Percentiles rank a stretch among this genome's conserved stretches.
phyloP scores from a whole-genome alignment of 352 stramenopile species.

The Pythium plurisporium region DNA sequence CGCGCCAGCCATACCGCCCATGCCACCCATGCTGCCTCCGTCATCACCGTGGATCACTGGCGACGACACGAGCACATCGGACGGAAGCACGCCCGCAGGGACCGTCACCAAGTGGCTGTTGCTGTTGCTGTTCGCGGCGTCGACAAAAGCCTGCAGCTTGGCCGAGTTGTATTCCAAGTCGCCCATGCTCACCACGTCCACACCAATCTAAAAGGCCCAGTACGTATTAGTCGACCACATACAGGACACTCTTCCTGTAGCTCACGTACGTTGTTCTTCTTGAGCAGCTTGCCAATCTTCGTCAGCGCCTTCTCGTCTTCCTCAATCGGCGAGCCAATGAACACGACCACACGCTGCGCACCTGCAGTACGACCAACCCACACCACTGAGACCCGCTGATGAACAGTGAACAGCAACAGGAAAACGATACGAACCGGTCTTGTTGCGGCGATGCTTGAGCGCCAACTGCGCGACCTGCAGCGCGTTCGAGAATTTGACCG shows the following conservation, averaged over 20 bases:
- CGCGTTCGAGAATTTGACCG: slow-evolving; percentile 92
- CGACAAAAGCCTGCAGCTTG: slow-evolving; percentile 89
- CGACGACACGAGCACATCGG: slow-evolving; percentile 95
- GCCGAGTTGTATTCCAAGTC: slow-evolving; percentile 89
- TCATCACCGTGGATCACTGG: slow-evolving; percentile 92
- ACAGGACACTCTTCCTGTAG: too few relatives aligned
- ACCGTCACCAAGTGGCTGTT: slow-evolving; percentile 97
- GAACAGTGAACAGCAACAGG: too few relatives aligned
- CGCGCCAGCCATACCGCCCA: slow-evolving; percentile 33
- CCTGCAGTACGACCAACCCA: slow-evolving; percentile 34
- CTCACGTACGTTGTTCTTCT: slow-evolving; percentile 96
- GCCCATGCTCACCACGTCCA: slow-evolving; percentile 97
- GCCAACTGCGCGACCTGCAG: slow-evolving; percentile 97
- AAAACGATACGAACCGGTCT: slow-evolving; percentile 80
- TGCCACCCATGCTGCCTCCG: slow-evolving; percentile 41
- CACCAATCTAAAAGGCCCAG: slow-evolving; percentile 90
- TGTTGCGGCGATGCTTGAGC: slow-evolving; percentile 98
- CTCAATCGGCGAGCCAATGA: slow-evolving; percentile 93
- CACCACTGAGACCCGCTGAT: too few relatives aligned
- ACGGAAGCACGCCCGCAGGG: slow-evolving; percentile 94
- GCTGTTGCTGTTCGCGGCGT: slow-evolving; percentile 92
- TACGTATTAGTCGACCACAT: too few relatives aligned
- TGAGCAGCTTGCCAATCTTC: slow-evolving; percentile 97
- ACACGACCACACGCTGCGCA: slow-evolving; percentile 92
- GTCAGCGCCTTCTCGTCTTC: slow-evolving; percentile 88